Conservation (phyloP, 306 rosid genomes). For the Ormosia emarginata region DNA sequence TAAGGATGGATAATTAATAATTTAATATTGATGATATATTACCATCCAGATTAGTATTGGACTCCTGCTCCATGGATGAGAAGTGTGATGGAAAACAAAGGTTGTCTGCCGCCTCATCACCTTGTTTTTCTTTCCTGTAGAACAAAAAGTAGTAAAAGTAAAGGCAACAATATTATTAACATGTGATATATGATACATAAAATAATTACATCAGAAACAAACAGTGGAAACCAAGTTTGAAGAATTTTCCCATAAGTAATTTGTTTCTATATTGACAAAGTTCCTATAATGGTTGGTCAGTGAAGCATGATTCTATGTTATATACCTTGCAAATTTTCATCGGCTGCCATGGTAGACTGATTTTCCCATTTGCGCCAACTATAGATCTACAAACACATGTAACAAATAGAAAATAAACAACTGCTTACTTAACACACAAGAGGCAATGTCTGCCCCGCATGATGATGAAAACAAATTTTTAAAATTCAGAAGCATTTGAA, state of each 20-base stretch:
- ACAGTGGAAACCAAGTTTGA: background rate
- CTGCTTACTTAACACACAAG: background rate
- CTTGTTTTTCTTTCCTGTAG: conserved; percentile 63
- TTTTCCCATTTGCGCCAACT: conserved; percentile 98
- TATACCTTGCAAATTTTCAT: conserved; percentile 66
- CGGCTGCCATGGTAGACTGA: conserved; percentile 46
- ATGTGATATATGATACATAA: background rate
- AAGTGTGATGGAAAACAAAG: conserved; percentile 84
- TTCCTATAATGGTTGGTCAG: conserved; percentile 9
- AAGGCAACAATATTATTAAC: background rate
- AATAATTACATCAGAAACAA: conserved; percentile 1
- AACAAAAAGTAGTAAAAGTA: background rate
- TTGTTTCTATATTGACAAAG: background rate
- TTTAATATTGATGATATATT: conserved; percentile 19
- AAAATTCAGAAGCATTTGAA: background rate
- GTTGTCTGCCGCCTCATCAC: conserved; percentile 90
- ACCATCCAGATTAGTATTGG: conserved; percentile 94
- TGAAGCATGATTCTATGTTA: background rate
- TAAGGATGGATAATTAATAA: background rate
- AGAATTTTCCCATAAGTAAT: background rate
- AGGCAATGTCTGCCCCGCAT: background rate
- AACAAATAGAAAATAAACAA: conserved; percentile 20
- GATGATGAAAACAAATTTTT: background rate
- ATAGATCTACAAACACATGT: conserved; percentile 57
- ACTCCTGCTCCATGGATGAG: conserved; percentile 98